These are phyloP conservation scores for Isoetes taiwanensis DNA, from an alignment of 75 land plant genomes.

Conservation along the genomic window DNA sequence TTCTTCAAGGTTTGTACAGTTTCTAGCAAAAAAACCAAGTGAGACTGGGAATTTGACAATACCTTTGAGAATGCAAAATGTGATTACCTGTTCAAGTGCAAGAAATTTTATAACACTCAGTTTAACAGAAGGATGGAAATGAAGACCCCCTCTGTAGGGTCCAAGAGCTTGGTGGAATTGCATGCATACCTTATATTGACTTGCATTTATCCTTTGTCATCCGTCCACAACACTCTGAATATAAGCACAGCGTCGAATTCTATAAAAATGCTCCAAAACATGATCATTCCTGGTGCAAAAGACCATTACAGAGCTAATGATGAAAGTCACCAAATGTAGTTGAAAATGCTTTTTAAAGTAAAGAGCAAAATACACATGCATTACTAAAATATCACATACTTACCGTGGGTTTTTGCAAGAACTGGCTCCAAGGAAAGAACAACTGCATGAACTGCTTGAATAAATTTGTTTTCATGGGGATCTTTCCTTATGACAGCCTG, in stretches of 20 bases:
- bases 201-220: conserved; percentile 93
- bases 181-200: conserved; percentile 88
- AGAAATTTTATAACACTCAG: conserved; percentile 87
- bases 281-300: conserved; percentile 72
- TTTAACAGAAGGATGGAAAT: conserved; percentile 82
- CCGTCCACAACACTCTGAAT: conserved; percentile 98
- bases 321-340: no score
- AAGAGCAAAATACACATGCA: no score
- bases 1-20: no score
- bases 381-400: conserved; percentile 14
- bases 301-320: no score
- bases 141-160: conserved; percentile 91
- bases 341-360: no score
- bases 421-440: conserved; percentile 93
- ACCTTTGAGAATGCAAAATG: no score
- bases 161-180: conserved; percentile 93
- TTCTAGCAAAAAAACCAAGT: no score
- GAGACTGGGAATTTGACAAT: no score
- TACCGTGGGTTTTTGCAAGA: conserved; percentile 79
- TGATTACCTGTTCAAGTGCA: conserved; percentile 79
- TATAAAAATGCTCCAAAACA: conserved; percentile 84
- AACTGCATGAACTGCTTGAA: conserved; percentile 89
- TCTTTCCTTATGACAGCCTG: conserved; percentile 84
- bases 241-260: conserved; percentile 84
- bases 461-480: conserved; percentile 85